Evolutionary conservation across 2,329 filamentous ascomycete genomes (phyloP), one percentile per base, ranked within the genome.

Genomic region (Fusarium austroafricanum): DNA sequence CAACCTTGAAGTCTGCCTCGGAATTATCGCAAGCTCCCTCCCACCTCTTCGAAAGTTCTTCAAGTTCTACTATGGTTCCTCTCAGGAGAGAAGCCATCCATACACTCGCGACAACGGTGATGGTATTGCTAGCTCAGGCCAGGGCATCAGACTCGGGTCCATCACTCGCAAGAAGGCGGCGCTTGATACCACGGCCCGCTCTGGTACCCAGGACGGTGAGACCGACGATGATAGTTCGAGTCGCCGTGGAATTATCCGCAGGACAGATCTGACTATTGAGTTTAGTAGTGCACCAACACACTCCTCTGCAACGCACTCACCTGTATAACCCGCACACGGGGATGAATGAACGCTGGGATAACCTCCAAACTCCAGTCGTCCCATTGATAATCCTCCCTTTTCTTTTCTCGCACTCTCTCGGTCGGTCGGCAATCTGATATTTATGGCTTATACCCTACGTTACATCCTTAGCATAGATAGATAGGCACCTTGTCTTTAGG

Each of bases 191-290:
- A 49, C 45, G 7, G 53, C 37, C 3, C 18, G 15, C 3, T 10
- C 26, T 2, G 10, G 20, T 35, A 2, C 28, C 10, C 46, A 20
- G 15, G 57, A 40, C 1, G 17, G n/a, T 14, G 45, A 57, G 10
- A 40, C 33, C 10, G 57, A 61, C n/a, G 53, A 61, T 10, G 57
- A 61, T 4, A 43, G 31, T 3, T 57, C 53, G 6, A 57, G 57
- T 1, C 44, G 45, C 6, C 56, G 26, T 7, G 33, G 57, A 5
- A 57, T 61, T 4, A 39, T 61, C 10, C 39, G 53, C 4, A 53
- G 42, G 18, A 43, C 38, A 5, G 54, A 57, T 0, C 14, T 55
- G 20, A 20, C 29, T 31, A 31, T 31, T 12, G 10, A 31, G 3
- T 31, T 31, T 31, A 10, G 29, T 14, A 11, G 6, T 11, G 10